Evolutionary conservation across 805 yeast genomes (phyloP), one percentile per base, ranked within the genome.

Genomic region (Schwanniomyces vanrijiae): DNA sequence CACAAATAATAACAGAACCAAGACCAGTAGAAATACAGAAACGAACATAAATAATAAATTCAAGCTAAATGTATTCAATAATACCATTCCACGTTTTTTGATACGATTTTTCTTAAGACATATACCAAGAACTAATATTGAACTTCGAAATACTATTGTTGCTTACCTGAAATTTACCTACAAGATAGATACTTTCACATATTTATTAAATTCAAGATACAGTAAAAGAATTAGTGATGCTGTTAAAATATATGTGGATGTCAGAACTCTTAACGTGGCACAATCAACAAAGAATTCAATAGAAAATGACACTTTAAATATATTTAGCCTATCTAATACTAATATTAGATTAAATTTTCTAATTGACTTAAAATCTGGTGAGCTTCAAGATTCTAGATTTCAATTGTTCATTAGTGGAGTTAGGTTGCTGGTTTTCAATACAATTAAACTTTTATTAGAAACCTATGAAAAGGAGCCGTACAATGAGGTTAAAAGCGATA

Each of bases 101-200:
- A 47, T 49, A 20, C 47, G 47, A 40, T 48, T 56, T 18, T 4
- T 60, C 4, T 37, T 66, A 5, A 3, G 54, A 7, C 53, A 50
- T 34, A 21, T 62, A 4, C 68, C 71, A 0, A 41, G 48, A 11
- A 24, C 60, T 1, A 62, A 60, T 33, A 38, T 64, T 11, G 71
- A 64, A 48, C 34, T 47, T 21, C 41, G 54, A 42, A 50, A 47
- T 33, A 22, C 49, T 3, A 44, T 42, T 2, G n/a, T 58, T 6
- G 28, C 22, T 6, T 26, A 52, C 6, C 13, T 41, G 2, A 14
- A 33, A 14, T 46, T 46, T 26, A 24, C 41, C 9, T 46, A 51
- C 3, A 46, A 42, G 14, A 18, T 57, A 7, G 65, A 60, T 18
- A 66, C 58, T 48, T 21, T 58, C n/a, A 55, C 49, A 41, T 53